A percentile compares a stretch with the other conserved stretches of the same genome.
Conservation (phyloP, 345 rosid species). For the Euphorbia tirucalli region DNA sequence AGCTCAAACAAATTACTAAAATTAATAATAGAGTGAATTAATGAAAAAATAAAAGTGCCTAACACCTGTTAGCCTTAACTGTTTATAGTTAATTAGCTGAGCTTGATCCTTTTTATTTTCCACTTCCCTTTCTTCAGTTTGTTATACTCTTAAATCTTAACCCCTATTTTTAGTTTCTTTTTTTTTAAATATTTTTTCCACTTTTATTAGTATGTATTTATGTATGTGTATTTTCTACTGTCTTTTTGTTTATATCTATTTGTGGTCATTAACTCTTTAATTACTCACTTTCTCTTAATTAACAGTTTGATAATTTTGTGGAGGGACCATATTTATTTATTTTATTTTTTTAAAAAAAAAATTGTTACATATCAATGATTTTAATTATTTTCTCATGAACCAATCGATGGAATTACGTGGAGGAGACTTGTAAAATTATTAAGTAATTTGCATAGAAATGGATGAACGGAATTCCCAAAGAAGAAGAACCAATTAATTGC, state of each 20-base stretch:
- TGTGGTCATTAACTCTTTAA: neutral
- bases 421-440: too few relatives aligned
- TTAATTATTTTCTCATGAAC: too few relatives aligned
- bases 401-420: neutral
- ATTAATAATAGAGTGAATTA: too few relatives aligned
- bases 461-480: constrained; percentile 8
- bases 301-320: too few relatives aligned
- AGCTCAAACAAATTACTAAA: too few relatives aligned
- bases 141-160: constrained; percentile 1
- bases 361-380: neutral
- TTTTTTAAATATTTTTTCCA: neutral
- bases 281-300: neutral
- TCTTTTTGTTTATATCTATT: neutral
- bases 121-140: neutral
- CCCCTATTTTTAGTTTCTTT: neutral
- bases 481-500: neutral
- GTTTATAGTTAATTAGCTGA: too few relatives aligned
- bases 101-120: neutral
- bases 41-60: too few relatives aligned
- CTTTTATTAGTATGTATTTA: neutral
- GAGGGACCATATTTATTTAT: too few relatives aligned
- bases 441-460: too few relatives aligned
- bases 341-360: too few relatives aligned
- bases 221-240: too few relatives aligned
- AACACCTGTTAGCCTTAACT: too few relatives aligned